A percentile compares a stretch with the other conserved stretches of the same genome.
These are phyloP conservation scores for Phaseolus lunatus DNA, from an alignment of 306 rosid species.

Conservation along the genomic window DNA sequence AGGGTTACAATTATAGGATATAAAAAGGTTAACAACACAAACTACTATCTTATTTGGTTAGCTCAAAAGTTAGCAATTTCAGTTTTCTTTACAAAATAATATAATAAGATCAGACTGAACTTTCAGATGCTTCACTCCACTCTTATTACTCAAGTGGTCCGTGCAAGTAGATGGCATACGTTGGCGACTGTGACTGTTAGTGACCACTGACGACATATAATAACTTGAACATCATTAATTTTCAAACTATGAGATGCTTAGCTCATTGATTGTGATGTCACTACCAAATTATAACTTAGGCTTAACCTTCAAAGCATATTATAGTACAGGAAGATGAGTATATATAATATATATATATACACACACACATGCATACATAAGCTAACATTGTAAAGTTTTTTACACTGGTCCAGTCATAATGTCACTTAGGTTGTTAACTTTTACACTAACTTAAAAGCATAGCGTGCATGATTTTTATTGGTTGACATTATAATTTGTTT, in stretches of 20 bases:
- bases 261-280: conserved; percentile 12
- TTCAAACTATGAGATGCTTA: not conserved
- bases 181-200: not conserved
- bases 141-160: conserved; percentile 12
- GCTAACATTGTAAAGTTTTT: too few relatives aligned
- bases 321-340: conserved; percentile 1
- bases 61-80: conserved; percentile 25
- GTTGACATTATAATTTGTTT: not conserved
- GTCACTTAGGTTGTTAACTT: too few relatives aligned
- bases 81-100: not conserved
- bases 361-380: too few relatives aligned
- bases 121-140: conserved; percentile 9
- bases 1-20: not conserved
- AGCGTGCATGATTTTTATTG: not conserved
- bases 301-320: not conserved
- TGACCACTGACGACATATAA: not conserved
- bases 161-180: not conserved
- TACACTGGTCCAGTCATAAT: too few relatives aligned
- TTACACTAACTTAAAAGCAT: not conserved
- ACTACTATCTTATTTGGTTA: conserved; percentile 8
- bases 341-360: not conserved
- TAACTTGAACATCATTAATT: not conserved
- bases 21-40: not conserved
- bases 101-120: not conserved
- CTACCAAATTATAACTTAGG: not conserved